phyloP scores from a whole-genome alignment of 306 rosid species.

The Cicer bijugum region DNA sequence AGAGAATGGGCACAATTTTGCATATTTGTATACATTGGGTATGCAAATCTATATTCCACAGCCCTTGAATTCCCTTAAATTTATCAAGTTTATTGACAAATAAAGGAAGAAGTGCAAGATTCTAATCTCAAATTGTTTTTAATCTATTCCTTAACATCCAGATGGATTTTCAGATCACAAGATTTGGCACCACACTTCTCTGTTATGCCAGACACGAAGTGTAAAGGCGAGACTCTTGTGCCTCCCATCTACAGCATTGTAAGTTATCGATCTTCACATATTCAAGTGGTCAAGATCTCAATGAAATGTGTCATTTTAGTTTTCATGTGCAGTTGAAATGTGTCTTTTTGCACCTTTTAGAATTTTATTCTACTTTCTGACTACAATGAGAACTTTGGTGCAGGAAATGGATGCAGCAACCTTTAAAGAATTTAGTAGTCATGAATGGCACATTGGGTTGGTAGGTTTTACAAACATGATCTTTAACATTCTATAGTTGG shows the following conservation, averaged over 20 bases:
- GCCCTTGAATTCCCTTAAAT: slow-evolving; percentile 32
- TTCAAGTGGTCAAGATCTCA: slow-evolving; percentile 22
- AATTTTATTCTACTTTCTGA: slow-evolving; percentile 27
- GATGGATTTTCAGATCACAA: slow-evolving; percentile 95
- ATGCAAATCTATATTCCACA: slow-evolving; percentile 43
- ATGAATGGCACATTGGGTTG: slow-evolving; percentile 92
- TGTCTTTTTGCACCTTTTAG: slow-evolving; percentile 1
- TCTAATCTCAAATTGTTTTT: slow-evolving; percentile 20
- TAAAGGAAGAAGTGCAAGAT: neutral
- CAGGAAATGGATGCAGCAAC: slow-evolving; percentile 96
- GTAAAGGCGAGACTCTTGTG: slow-evolving; percentile 59
- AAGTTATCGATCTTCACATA: slow-evolving; percentile 48
- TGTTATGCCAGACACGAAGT: slow-evolving; percentile 73
- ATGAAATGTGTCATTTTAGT: neutral
- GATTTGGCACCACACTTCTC: slow-evolving; percentile 86
- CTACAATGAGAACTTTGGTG: slow-evolving; percentile 37
- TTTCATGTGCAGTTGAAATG: slow-evolving; percentile 10
- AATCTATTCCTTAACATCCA: slow-evolving; percentile 47
- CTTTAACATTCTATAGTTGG: neutral
- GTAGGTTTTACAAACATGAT: slow-evolving; percentile 53
- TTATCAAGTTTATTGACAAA: neutral
- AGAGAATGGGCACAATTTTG: slow-evolving; percentile 91
- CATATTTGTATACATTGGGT: slow-evolving; percentile 93
- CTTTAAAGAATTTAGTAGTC: slow-evolving; percentile 72
- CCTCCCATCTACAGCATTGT: slow-evolving; percentile 89